Evolutionary conservation across 805 yeast genomes (phyloP).

Genomic region (Maudiozyma barnettii): DNA sequence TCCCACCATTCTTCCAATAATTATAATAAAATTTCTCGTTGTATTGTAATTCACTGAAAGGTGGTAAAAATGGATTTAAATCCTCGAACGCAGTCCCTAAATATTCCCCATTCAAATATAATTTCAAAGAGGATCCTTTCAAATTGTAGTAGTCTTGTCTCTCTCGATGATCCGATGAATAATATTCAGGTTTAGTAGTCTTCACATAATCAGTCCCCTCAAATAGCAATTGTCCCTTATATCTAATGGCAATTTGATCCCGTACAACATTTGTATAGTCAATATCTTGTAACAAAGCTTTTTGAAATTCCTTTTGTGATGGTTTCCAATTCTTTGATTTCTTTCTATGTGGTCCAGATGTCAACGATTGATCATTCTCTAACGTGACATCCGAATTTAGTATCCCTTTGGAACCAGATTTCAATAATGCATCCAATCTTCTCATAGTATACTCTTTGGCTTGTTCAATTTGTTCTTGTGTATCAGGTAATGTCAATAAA

Average conservation of each 20-base stretch:
- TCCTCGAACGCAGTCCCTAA: slow-evolving; percentile 59
- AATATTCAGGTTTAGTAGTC: slow-evolving; percentile 30
- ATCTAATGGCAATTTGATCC: slow-evolving; percentile 82
- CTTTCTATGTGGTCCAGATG: slow-evolving; percentile 5
- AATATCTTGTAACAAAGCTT: slow-evolving; percentile 22
- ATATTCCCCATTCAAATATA: slow-evolving; percentile 69
- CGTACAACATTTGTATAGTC: slow-evolving; percentile 43
- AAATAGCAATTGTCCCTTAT: slow-evolving; percentile 64
- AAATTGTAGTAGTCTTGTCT: slow-evolving; percentile 33
- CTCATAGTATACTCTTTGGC: slow-evolving; percentile 32
- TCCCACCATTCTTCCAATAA: slow-evolving; percentile 24
- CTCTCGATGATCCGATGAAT: slow-evolving; percentile 20
- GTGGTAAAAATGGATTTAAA: slow-evolving; percentile 70
- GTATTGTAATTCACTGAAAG: slow-evolving; percentile 48
- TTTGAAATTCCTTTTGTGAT: slow-evolving; percentile 21
- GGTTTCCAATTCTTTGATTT: slow-evolving; percentile 3
- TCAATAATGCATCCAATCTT: slow-evolving; percentile 19
- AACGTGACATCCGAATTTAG: neutral
- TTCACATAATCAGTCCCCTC: slow-evolving; percentile 63
- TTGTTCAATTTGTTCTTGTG: slow-evolving; percentile 36
- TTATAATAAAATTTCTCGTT: slow-evolving; percentile 30
- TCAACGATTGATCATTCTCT: neutral
- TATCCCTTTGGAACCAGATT: neutral
- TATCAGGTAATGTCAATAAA: slow-evolving; percentile 56
- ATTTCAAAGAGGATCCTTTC: slow-evolving; percentile 46